Conservation (phyloP, 1,139 yeast genomes). For the Sugiyamaella novakii region DNA sequence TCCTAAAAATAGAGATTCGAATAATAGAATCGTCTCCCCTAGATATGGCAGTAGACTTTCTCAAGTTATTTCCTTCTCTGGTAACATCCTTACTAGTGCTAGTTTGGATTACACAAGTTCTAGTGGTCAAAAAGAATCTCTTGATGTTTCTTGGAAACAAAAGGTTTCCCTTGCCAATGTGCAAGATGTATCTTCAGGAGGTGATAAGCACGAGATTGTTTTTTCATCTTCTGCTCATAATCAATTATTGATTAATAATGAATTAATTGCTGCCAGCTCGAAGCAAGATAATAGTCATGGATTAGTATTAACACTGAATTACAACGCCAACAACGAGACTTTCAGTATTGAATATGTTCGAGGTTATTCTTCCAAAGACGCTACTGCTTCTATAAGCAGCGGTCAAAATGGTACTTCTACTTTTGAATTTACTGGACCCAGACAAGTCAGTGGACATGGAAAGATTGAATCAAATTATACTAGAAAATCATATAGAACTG, state of each 20-base stretch:
- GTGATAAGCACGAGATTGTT: slow-evolving; percentile 25
- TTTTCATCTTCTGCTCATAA: slow-evolving; percentile 20
- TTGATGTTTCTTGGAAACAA: slow-evolving; percentile 26
- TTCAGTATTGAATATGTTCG: slow-evolving; percentile 19
- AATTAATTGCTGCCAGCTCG: not conserved
- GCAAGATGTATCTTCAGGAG: slow-evolving; percentile 19
- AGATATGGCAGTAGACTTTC: slow-evolving; percentile 9
- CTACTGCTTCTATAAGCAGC: slow-evolving; percentile 13
- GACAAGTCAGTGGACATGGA: slow-evolving; percentile 23
- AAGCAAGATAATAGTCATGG: not conserved
- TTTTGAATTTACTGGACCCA: slow-evolving; percentile 23
- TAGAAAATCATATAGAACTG: slow-evolving; percentile 1
- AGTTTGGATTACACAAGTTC: slow-evolving; percentile 16
- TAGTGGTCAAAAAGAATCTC: slow-evolving; percentile 6
- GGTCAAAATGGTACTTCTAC: slow-evolving; percentile 26
- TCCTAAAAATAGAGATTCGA: slow-evolving; percentile 12
- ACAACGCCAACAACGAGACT: not conserved
- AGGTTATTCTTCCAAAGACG: slow-evolving; percentile 11
- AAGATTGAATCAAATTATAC: slow-evolving; percentile 19
- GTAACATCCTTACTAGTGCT: slow-evolving; percentile 16
- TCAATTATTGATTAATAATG: slow-evolving; percentile 21
- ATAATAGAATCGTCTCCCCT: slow-evolving; percentile 9
- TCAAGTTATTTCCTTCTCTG: slow-evolving; percentile 15
- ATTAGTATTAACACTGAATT: slow-evolving; percentile 14
- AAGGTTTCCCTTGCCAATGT: slow-evolving; percentile 21